Conservation (phyloP, 1,139 yeast genomes). For the Suzukiozyma palmioleophila region DNA sequence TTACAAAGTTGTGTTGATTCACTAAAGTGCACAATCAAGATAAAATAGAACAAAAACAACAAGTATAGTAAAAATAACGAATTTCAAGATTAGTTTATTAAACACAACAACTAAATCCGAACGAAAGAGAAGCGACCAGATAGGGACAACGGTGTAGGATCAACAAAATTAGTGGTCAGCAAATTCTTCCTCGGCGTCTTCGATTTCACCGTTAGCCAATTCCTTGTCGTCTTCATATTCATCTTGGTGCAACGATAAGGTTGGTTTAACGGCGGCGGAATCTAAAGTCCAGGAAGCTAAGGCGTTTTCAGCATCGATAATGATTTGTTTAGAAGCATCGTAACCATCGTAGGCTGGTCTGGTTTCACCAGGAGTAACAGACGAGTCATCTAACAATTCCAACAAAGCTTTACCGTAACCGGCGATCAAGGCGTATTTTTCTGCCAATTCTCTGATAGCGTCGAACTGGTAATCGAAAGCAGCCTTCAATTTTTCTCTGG, state of each 20-base stretch:
- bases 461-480: constrained; percentile 83
- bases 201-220: constrained; percentile 50
- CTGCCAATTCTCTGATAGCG: constrained; percentile 77
- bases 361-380: constrained; percentile 89
- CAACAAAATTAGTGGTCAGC: constrained; percentile 1
- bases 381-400: constrained; percentile 77
- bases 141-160: background rate
- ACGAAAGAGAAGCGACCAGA: too few relatives aligned
- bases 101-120: too few relatives aligned
- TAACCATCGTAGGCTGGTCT: constrained; percentile 87
- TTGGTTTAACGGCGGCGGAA: constrained; percentile 74
- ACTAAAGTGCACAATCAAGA: background rate
- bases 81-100: background rate
- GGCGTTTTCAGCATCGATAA: constrained; percentile 81
- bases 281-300: constrained; percentile 82
- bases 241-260: constrained; percentile 71
- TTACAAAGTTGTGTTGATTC: too few relatives aligned
- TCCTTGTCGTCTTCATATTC: constrained; percentile 61
- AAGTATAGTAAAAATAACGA: background rate
- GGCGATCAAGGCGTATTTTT: constrained; percentile 79
- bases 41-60: background rate
- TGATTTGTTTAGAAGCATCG: constrained; percentile 82
- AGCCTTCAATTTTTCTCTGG: constrained; percentile 82
- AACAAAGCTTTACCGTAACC: constrained; percentile 85
- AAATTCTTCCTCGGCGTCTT: constrained; percentile 34